Percentiles rank a stretch among this genome's conserved stretches.
These are phyloP conservation scores for Talaromyces albobiverticillius DNA, from an alignment of 2,329 filamentous ascomycete species.

Conservation along the genomic window DNA sequence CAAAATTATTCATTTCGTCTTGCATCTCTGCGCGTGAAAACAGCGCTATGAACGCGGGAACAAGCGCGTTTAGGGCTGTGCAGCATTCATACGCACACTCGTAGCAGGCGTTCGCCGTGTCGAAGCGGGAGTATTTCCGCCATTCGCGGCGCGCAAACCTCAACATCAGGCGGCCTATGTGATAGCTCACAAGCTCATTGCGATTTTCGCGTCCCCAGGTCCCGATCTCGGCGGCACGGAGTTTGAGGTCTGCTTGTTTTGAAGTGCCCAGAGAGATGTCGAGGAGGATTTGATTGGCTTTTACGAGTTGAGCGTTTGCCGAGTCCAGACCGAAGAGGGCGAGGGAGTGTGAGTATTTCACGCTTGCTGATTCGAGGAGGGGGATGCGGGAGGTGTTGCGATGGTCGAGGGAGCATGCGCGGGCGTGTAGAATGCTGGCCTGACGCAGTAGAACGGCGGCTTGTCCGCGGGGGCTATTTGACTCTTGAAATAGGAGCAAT, in stretches of 20 bases:
- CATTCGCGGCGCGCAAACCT: slow-evolving; percentile 22
- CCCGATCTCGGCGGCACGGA: slow-evolving; percentile 18
- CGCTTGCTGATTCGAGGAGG: slow-evolving; percentile 1
- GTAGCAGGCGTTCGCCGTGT: slow-evolving; percentile 18
- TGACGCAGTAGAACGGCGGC: slow-evolving; percentile 22
- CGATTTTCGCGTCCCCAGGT: slow-evolving; percentile 18
- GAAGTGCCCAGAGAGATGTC: slow-evolving; percentile 17
- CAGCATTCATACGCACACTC: slow-evolving; percentile 22
- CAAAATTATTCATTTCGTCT: slow-evolving; percentile 18
- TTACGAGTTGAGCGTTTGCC: slow-evolving; percentile 19
- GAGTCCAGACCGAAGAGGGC: slow-evolving; percentile 20
- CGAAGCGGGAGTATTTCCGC: slow-evolving; percentile 20
- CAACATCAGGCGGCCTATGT: slow-evolving; percentile 17
- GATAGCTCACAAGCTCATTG: slow-evolving; percentile 20
- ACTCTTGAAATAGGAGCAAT: slow-evolving; percentile 14
- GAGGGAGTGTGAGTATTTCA: slow-evolving; percentile 15
- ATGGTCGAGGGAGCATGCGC: slow-evolving; percentile 7
- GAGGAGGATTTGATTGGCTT: slow-evolving; percentile 21
- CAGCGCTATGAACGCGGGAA: slow-evolving; percentile 20
- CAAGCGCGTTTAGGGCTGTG: slow-evolving; percentile 14
- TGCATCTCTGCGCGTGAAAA: slow-evolving; percentile 17
- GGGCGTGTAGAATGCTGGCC: slow-evolving; percentile 20
- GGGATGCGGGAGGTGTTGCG: background rate
- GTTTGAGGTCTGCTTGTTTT: slow-evolving; percentile 7
- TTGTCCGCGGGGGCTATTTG: slow-evolving; percentile 19